Base-by-base conservation (phyloP, 441 rosid genomes). In the Erodium texanum region DNA sequence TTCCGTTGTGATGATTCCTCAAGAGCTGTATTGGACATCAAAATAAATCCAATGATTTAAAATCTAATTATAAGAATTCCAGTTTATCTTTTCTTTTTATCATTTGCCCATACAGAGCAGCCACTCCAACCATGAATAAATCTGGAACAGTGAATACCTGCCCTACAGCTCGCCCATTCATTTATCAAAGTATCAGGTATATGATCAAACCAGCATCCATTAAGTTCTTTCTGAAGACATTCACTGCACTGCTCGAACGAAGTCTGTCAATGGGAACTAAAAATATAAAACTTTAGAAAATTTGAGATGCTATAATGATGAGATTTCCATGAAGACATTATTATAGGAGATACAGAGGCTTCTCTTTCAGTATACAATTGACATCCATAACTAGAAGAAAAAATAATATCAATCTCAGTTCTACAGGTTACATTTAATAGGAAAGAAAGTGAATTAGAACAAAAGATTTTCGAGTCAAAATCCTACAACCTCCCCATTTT, bases 141-240 rank as follows among this genome's bases (percentile, higher is more conserved):
- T 12, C 36, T 27, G 12, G 52, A 52, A 52, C 32, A 62, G 75
- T 38, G 36, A 24, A 27, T 83, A 86, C 89, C 87, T 78, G 70
- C 70, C 76, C 76, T 82, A 74, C 87, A 82, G 78, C 74, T 84
- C 24, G 75, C 78, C 90, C 87, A 86, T 75, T 83, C 90, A 73
- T 75, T 72, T 75, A 58, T 78, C 65, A 86, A 62, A 52, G 86
- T 78, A 65, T 84, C 85, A 67, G 78, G 79, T 77, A 88, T 80
- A 78, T 77, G 68, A 76, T 88, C 89, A 74, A 83, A 83, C 89
- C 93, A 86, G 67, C 84, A 80, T 72, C 86, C 89, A 71, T 83
- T 84, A 70, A 86, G 80, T 83, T 86, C 89, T 70, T 77, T 84
- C 70, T 61, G 72, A 50, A 88, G 76, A 38, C 68, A 67, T 66